A percentile compares a stretch with the other conserved stretches of the same genome.
Evolutionary conservation across 1,139 yeast species (phyloP).

Genomic region (Entelexis paramagnoliae): DNA sequence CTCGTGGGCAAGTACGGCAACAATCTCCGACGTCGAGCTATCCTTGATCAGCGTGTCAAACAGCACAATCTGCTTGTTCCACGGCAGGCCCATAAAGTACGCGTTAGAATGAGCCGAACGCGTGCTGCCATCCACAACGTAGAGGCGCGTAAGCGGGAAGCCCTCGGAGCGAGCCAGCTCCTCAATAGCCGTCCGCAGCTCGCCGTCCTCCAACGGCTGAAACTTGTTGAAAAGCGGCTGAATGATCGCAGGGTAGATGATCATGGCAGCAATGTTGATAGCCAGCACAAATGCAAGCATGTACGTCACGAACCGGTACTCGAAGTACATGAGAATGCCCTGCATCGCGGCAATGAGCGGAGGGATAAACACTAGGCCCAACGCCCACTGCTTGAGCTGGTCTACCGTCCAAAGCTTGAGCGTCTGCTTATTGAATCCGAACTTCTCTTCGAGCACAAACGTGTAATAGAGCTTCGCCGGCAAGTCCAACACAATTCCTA

Average conservation of each 20-base stretch:
- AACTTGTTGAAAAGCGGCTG: conserved; percentile 88
- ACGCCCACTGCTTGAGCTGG: conserved; percentile 46
- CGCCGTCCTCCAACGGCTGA: conserved; percentile 84
- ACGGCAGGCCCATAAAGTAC: conserved; percentile 88
- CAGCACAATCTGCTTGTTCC: conserved; percentile 90
- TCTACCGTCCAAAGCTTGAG: conserved; percentile 61
- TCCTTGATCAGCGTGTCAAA: conserved; percentile 82
- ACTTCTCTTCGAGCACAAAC: conserved; percentile 84
- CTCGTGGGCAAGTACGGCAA: conserved; percentile 93
- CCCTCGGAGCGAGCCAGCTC: conserved; percentile 59
- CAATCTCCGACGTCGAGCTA: conserved; percentile 66
- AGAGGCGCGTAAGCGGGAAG: conserved; percentile 78
- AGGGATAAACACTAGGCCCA: conserved; percentile 52
- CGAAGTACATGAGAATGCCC: conserved; percentile 69
- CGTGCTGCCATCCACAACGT: conserved; percentile 88
- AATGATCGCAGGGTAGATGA: conserved; percentile 67
- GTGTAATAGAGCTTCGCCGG: conserved; percentile 68
- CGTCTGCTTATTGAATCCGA: conserved; percentile 85
- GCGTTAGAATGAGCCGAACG: conserved; percentile 96
- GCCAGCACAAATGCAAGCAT: conserved; percentile 46
- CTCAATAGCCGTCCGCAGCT: conserved; percentile 72
- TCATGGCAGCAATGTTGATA: conserved; percentile 29
- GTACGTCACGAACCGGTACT: conserved; percentile 70
- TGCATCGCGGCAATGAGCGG: conserved; percentile 67
- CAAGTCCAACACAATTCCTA: conserved; percentile 3